Evolutionary conservation across 1,284 basidiomycete species (phyloP), one percentile per base, ranked within the genome.

Genomic region (Heimioporus retisporus): DNA sequence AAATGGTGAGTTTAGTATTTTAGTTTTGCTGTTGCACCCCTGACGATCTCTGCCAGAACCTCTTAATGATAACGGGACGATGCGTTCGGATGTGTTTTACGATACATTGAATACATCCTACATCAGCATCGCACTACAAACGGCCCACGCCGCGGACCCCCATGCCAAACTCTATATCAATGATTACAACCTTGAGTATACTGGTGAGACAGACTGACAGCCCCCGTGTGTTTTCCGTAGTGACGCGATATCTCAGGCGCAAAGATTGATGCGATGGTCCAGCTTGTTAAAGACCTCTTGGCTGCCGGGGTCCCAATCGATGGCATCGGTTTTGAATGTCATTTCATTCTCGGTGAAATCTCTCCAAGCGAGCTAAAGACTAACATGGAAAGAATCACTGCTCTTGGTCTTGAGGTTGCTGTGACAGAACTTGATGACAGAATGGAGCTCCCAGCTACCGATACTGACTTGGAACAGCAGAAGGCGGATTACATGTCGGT

Each of bases 371-470:
- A 71, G 19, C 74, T 87, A 58, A 71, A 75, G 48, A 73, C 80
- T 21, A 84, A 85, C 69, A 79, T 88, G 71, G 73, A 83, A 61
- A 75, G 79, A 46, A 83, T 88, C 76, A 80, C 83, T 18, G 81
- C 79, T 28, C 81, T 88, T 43, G 86, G 88, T 44, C 79, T 88
- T 63, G 86, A 88, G 65, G 81, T 88, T 44, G 86, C 86, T 19
- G 82, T 88, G 69, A 88, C 86, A 2, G 87, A 88, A 74, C 80
- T 89, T 40, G 87, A 88, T 70, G 84, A 84, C 64, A 81, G 86
- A 35, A 87, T 88, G 79, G 80, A 80, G 40, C 80, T 86, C 40
- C 87, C 87, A 19, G 80, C 78, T 19, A 87, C 86, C 0, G 72
- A 76, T 2, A 84, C 82, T 5, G 73, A 84, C 61, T 77, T 87